phyloP scores from a whole-genome alignment of 2,329 filamentous ascomycete genomes.

The Graphiopsis chlorocephala region DNA sequence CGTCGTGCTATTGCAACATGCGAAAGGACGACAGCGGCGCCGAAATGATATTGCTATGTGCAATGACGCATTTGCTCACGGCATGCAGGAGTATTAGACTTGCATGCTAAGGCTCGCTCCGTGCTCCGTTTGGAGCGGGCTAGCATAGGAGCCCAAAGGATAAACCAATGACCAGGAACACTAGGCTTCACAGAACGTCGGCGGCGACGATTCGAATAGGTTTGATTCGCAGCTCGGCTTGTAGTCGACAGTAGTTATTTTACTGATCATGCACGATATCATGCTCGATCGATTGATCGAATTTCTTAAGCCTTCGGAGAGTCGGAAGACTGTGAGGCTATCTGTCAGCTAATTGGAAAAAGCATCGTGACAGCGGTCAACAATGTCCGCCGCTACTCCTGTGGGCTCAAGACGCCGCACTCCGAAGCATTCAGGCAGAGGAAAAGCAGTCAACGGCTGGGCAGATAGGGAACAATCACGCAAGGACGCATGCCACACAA shows the following conservation, averaged over 20 bases:
- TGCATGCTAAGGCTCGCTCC: slow-evolving; percentile 14
- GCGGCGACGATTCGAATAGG: neutral
- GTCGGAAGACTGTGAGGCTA: neutral
- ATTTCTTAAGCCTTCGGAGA: neutral
- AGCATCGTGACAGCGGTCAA: neutral
- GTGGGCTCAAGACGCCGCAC: neutral
- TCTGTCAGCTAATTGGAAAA: neutral
- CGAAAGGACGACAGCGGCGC: slow-evolving; percentile 14
- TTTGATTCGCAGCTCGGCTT: neutral
- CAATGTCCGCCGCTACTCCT: neutral
- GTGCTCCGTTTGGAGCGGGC: slow-evolving; percentile 16
- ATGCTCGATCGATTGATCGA: neutral
- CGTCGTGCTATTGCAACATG: neutral
- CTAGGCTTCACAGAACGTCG: neutral
- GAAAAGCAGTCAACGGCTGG: neutral
- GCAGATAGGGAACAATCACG: neutral
- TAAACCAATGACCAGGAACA: neutral
- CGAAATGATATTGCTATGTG: slow-evolving; percentile 3
- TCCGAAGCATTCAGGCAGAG: neutral
- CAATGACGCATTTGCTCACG: neutral
- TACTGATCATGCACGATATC: neutral
- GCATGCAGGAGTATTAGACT: slow-evolving; percentile 15
- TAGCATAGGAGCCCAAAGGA: neutral
- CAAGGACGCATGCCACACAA: neutral
- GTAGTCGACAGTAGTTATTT: neutral